Base-by-base conservation (phyloP, 2,329 filamentous ascomycete genomes). In the Calonectria pteridis region DNA sequence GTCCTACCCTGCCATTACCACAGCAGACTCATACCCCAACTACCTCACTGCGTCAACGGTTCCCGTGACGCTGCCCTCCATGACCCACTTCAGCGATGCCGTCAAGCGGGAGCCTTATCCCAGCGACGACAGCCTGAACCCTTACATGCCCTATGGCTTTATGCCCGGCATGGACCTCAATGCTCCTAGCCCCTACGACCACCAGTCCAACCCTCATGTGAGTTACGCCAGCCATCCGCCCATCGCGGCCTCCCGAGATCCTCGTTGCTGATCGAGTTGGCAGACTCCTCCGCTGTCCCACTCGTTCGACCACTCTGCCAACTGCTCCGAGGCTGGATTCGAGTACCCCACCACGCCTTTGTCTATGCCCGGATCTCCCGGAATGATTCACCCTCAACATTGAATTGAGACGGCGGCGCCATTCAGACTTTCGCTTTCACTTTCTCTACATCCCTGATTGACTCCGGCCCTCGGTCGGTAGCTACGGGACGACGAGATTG, bases 241-340 rank as follows among this genome's bases (percentile, higher is more conserved):
- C 83, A 84, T 83, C 59, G 76, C 77, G 76, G 75, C 73, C 73
- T 82, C 83, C 80, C 83, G 83, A 83, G 83, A 84, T 80, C 79
- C 82, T 81, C 83, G 83, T 85, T 87, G 87, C 89, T 89, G 87
- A 90, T 86, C 83, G 73, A 83, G 84, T 81, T 83, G 78, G 80
- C 86, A 95, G 94, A 95, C 94, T 84, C 94, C 94, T 86, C 92
- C 94, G 82, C 90, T 95, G 79, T 94, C 93, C 80, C 93, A 94
- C 83, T 93, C 92, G 33, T 94, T 92, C 83, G 92, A 94, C 80
- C 90, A 92, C 82, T 94, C 92, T 67, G 86, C 90, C 74, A 88
- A 87, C 80, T 91, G 90, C 83, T 92, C 91, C 37, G 91, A 93
- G 78, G 86, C 88, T 74, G 89, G 89, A 72, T 92, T 90, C 81